A percentile compares a stretch with the other conserved stretches of the same genome.
Evolutionary conservation across 2,329 filamentous ascomycete genomes (phyloP).

Genomic region (Monosporascus sp.): DNA sequence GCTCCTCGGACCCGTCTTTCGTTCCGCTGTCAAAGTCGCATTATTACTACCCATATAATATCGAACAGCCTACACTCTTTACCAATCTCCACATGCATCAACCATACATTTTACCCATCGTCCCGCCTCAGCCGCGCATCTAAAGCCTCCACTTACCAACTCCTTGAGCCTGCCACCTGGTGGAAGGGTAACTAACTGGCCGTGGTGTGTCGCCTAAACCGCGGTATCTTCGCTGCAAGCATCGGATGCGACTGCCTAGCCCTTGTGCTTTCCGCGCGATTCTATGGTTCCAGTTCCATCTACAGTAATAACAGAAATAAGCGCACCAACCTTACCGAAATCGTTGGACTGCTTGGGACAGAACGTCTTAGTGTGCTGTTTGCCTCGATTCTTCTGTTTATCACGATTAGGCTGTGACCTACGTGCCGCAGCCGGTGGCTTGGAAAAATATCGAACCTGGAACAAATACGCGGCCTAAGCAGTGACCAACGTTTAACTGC

Average conservation of each 20-base stretch:
- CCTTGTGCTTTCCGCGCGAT: too few species aligned
- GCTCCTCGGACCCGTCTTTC: neutral
- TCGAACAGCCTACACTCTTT: neutral
- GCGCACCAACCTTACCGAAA: conserved; percentile 5
- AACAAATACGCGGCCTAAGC: neutral
- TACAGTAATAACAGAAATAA: conserved; percentile 9
- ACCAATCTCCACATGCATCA: neutral
- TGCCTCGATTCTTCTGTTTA: neutral
- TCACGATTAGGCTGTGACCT: neutral
- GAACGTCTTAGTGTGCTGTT: neutral
- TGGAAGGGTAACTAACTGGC: too few species aligned
- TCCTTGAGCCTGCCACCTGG: neutral
- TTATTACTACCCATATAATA: neutral
- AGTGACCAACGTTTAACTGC: neutral
- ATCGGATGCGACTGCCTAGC: too few species aligned
- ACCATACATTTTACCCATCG: neutral
- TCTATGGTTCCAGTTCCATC: too few species aligned
- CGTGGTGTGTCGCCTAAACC: neutral
- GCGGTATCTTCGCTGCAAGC: too few species aligned
- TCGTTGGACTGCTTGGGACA: neutral
- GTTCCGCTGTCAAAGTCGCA: neutral
- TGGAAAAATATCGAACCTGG: neutral
- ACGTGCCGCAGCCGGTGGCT: neutral
- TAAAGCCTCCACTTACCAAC: neutral
- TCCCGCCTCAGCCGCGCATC: neutral